Percentiles rank a stretch among this genome's conserved stretches.
Conservation (phyloP, 164 flowering plant species). For the Santalum album region DNA sequence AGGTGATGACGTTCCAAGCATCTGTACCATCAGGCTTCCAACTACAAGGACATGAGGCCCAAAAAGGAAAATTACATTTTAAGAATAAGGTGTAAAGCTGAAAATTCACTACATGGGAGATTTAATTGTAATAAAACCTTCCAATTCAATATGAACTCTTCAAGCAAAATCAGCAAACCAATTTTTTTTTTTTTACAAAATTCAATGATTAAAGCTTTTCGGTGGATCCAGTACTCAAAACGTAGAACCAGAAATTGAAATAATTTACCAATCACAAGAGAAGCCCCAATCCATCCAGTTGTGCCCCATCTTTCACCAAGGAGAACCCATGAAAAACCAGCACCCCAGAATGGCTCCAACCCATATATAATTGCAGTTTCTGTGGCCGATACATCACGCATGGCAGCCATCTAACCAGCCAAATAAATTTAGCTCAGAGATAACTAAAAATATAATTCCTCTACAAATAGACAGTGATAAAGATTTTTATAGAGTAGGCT, state of each 20-base stretch:
- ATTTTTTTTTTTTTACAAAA: too few species aligned
- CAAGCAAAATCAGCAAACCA: too few species aligned
- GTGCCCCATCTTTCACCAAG: constrained; percentile 89
- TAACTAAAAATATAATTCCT: background rate
- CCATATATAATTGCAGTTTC: constrained; percentile 85
- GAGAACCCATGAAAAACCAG: constrained; percentile 89
- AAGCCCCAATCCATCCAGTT: constrained; percentile 83
- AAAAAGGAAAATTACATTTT: background rate
- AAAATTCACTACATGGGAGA: background rate
- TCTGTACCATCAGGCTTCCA: constrained; percentile 75
- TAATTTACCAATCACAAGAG: constrained; percentile 55
- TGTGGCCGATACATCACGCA: constrained; percentile 82
- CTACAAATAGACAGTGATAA: too few species aligned
- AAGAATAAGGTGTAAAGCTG: background rate
- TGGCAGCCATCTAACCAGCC: constrained; percentile 58
- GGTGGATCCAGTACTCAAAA: too few species aligned
- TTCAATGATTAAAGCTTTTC: too few species aligned
- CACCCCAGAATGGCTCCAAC: constrained; percentile 92
- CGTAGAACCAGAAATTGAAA: background rate
- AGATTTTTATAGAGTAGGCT: too few species aligned
- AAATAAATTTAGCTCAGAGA: constrained; percentile 7
- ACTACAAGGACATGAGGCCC: constrained; percentile 23
- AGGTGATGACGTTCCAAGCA: constrained; percentile 36
- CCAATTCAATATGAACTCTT: background rate
- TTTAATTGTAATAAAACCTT: too few species aligned